Percentiles rank a stretch among this genome's conserved stretches.
phyloP scores from a whole-genome alignment of 1,284 basidiomycete genomes.

The Chondrostereum purpureum region DNA sequence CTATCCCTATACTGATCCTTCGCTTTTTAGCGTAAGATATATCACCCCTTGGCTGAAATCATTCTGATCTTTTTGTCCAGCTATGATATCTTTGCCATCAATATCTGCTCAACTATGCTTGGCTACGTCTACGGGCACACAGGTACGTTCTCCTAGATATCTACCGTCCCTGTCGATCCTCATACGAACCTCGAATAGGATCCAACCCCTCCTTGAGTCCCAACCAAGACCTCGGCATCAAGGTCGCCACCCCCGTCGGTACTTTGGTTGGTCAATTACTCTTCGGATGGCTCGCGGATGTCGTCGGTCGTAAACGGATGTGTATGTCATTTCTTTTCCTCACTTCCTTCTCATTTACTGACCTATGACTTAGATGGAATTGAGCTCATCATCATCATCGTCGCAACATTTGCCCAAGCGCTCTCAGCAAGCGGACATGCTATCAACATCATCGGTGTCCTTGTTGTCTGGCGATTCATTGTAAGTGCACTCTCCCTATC shows the following conservation, averaged over 20 bases:
- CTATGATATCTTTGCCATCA: slow-evolving; percentile 74
- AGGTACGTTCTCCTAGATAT: slow-evolving; percentile 36
- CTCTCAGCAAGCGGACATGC: slow-evolving; percentile 52
- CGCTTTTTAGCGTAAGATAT: not conserved
- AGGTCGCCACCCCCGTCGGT: slow-evolving; percentile 52
- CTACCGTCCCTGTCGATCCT: slow-evolving; percentile 31
- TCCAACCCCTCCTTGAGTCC: slow-evolving; percentile 29
- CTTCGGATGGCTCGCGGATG: slow-evolving; percentile 69
- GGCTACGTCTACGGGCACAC: slow-evolving; percentile 58
- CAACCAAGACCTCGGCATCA: slow-evolving; percentile 61
- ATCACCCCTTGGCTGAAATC: not conserved
- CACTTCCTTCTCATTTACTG: not conserved
- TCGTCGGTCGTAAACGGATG: slow-evolving; percentile 66
- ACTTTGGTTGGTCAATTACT: slow-evolving; percentile 50
- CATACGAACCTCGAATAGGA: slow-evolving; percentile 10
- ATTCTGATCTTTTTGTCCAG: slow-evolving; percentile 22
- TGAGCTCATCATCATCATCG: slow-evolving; percentile 66
- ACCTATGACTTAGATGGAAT: slow-evolving; percentile 49
- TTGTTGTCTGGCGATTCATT: slow-evolving; percentile 65
- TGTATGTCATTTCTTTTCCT: slow-evolving; percentile 34
- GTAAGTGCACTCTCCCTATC: slow-evolving; percentile 31
- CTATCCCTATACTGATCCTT: not conserved
- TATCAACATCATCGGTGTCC: slow-evolving; percentile 63
- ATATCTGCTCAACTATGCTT: slow-evolving; percentile 70
- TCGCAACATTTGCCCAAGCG: slow-evolving; percentile 58